A percentile compares a stretch with the other conserved stretches of the same genome.
Conservation (phyloP, 257 asterid species). For the Plantago ovata region DNA sequence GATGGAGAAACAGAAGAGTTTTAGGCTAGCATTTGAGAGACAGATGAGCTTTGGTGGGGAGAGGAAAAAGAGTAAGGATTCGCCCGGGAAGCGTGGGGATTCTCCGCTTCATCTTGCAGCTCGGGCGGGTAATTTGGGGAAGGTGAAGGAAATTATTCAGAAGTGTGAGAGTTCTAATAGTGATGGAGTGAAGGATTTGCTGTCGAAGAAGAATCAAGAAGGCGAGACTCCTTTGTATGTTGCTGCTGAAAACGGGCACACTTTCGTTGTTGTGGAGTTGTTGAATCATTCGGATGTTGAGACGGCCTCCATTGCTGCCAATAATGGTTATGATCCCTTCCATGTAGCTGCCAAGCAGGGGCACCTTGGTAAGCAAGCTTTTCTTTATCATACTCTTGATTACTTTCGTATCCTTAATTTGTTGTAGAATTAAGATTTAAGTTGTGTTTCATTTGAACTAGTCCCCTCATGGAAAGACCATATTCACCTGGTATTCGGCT, state of each 20-base stretch:
- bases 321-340: constrained; percentile 83
- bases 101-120: constrained; percentile 84
- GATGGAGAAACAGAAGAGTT: constrained; percentile 96
- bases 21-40: constrained; percentile 89
- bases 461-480: background rate
- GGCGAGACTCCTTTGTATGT: constrained; percentile 92
- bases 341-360: constrained; percentile 96
- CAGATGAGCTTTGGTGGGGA: constrained; percentile 83
- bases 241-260: constrained; percentile 85
- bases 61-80: constrained; percentile 68
- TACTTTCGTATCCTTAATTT: background rate
- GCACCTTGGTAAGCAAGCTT: constrained; percentile 57
- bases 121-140: constrained; percentile 75
- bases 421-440: background rate
- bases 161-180: constrained; percentile 39
- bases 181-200: constrained; percentile 47
- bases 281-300: constrained; percentile 72
- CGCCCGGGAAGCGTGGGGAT: constrained; percentile 95
- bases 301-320: constrained; percentile 65
- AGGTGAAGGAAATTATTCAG: constrained; percentile 67
- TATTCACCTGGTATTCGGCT: too few relatives aligned
- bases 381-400: background rate
- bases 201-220: constrained; percentile 80
- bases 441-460: background rate
- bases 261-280: constrained; percentile 65